These are phyloP conservation scores for Solanum lignicaule DNA, from an alignment of 257 asterid species.

Conservation along the genomic window DNA sequence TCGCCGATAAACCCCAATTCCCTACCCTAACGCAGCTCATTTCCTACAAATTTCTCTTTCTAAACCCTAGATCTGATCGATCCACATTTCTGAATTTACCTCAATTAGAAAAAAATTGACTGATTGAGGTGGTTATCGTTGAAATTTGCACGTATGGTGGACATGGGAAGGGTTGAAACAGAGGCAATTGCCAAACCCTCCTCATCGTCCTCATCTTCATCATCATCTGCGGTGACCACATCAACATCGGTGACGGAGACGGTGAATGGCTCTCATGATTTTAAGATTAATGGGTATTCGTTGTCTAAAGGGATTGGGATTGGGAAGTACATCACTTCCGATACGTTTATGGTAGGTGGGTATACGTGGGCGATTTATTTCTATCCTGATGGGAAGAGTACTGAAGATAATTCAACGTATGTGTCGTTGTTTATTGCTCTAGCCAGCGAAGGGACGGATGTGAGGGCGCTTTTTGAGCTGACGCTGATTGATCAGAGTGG, in stretches of 20 bases:
- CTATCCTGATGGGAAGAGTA: slow-evolving; percentile 91
- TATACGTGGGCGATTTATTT: slow-evolving; percentile 87
- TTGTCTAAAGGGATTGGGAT: slow-evolving; percentile 77
- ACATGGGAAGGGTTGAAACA: slow-evolving; percentile 57
- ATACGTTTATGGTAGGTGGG: slow-evolving; percentile 83
- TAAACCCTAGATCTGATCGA: slow-evolving; percentile 27
- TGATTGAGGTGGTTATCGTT: background rate
- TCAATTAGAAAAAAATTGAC: background rate
- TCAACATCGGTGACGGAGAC: slow-evolving; percentile 79
- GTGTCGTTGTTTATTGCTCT: slow-evolving; percentile 79
- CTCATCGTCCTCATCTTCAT: slow-evolving; percentile 25
- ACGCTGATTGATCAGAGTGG: slow-evolving; percentile 91
- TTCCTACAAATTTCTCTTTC: background rate
- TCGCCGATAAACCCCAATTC: background rate
- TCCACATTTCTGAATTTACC: background rate
- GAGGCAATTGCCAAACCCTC: slow-evolving; percentile 42
- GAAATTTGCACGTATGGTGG: slow-evolving; percentile 17
- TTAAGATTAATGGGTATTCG: slow-evolving; percentile 77
- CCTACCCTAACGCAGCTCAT: background rate
- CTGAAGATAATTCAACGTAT: slow-evolving; percentile 72
- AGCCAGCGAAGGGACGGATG: slow-evolving; percentile 83
- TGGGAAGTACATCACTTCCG: slow-evolving; percentile 81
- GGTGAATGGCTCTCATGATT: slow-evolving; percentile 74
- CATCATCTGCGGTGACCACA: slow-evolving; percentile 44
- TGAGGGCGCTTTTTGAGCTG: slow-evolving; percentile 85